Evolutionary conservation across 768 basidiomycete genomes (phyloP), one percentile per base, ranked within the genome.

Genomic region (Omphalotus guepiniiformis): DNA sequence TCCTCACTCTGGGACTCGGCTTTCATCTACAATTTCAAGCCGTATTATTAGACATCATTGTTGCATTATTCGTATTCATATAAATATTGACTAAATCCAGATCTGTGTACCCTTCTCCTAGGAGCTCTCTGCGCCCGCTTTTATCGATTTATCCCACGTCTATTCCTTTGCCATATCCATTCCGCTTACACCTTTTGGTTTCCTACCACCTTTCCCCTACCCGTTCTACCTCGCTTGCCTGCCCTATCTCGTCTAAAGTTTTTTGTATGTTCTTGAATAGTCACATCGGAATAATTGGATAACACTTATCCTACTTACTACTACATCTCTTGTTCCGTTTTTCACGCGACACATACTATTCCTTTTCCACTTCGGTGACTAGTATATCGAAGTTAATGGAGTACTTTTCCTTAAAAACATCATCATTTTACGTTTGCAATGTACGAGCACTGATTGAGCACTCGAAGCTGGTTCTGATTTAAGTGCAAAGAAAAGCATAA

Each of bases 21-120:
- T 51, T 54, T 36, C 37, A 38, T 43, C 52, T 63, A 63, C 58
- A n/a, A n/a, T n/a, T n/a, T n/a, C n/a, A n/a, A n/a, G n/a, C n/a
- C n/a, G n/a, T n/a, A n/a, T 64, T 62, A 61, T 61, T 64, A 61
- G 56, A 57, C 58, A 56, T 47, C 58, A 56, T 58, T 32, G 46
- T 47, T 34, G 37, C 27, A 38, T n/a, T 45, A 44, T 28, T 26
- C 22, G 38, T 39, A 47, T n/a, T n/a, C 28, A 39, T n/a, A 39
- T 39, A 28, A 39, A 39, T 47, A 39, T 39, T 39, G 19, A 47
- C 38, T 19, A 21, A n/a, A 21, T 26, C 18, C 9, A 9, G 9
- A 32, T n/a, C n/a, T 32, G 30, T 32, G n/a, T 32, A 32, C 30
- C 30, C 30, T 32, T 32, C 30, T n/a, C 9, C n/a, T 32, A 32